These are phyloP conservation scores for Madurella fahalii DNA, from an alignment of 2,329 filamentous ascomycete genomes.

Conservation along the genomic window DNA sequence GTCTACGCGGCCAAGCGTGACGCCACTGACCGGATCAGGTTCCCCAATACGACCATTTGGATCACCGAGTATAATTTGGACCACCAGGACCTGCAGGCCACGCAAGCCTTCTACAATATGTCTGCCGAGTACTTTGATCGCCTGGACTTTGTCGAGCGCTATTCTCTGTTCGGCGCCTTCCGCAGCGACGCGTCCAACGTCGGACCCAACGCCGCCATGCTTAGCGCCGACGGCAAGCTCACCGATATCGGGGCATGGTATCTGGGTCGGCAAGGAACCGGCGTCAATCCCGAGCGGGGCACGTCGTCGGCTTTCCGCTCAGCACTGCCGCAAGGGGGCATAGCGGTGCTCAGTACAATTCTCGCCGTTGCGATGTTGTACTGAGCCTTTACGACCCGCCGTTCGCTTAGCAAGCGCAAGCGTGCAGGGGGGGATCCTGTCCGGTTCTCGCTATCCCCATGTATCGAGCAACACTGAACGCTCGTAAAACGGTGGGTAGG, in stretches of 20 bases:
- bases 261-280: conserved; percentile 53
- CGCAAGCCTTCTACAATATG: conserved; percentile 65
- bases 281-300: conserved; percentile 29
- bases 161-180: conserved; percentile 75
- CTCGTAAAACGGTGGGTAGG: too few species aligned
- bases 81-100: conserved; percentile 51
- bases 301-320: conserved; percentile 6
- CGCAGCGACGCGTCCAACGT: conserved; percentile 67
- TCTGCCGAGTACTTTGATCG: conserved; percentile 64
- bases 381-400: neutral
- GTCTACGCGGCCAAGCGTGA: conserved; percentile 8
- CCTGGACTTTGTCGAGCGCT: conserved; percentile 58
- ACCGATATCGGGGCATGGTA: conserved; percentile 78
- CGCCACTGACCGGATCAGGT: conserved; percentile 36
- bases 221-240: conserved; percentile 62
- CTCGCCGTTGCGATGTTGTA: neutral
- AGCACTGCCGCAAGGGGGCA: neutral
- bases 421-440: too few species aligned
- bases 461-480: too few species aligned
- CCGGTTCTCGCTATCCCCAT: too few species aligned
- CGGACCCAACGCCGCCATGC: conserved; percentile 67
- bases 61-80: conserved; percentile 71
- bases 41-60: conserved; percentile 64
- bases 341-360: neutral
- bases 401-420: neutral